Base-by-base conservation (phyloP, 192 early-diverging fungal species). In the Podila epigama region DNA sequence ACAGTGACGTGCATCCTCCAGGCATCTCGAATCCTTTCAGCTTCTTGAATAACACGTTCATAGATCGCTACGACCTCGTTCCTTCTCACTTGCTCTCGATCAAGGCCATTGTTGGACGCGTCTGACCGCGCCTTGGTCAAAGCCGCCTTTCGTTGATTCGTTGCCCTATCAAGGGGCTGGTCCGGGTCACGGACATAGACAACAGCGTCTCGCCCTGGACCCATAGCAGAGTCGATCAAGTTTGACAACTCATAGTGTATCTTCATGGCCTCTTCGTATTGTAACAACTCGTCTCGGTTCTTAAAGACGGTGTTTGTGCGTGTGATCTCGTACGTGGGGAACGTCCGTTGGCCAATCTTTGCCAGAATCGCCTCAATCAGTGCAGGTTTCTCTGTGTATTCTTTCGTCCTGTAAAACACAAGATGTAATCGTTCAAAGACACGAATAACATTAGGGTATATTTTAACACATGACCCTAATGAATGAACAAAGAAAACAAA, bases 251-350 rank as follows among this genome's bases (percentile, higher is more conserved):
- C 63, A 59, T 54, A 75, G 22, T 80, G 58, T 0, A 68, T 18
- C 31, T 68, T 71, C 20, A 85, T 61, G 12, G 83, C 83, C n/a
- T 75, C 73, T 15, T 82, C 79, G 16, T 85, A 85, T 9, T 80
- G 70, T 18, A 85, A 31, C 11, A 82, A 40, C 2, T 82, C 73
- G 12, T 63, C 58, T 51, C 81, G 37, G 18, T 65, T 63, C 13
- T 29, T 37, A 53, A 82, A 85, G 4, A 85, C 54, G 7, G 69
- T 55, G 13, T 5, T 58, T 12, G 81, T 79, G 40, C 83, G 61
- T 16, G 63, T 73, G 27, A 75, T 71, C n/a, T 61, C 60, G 29
- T 85, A 85, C 1, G 53, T 27, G 15, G 83, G 83, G 32, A 80
- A 85, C 13, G 40, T 75, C 4, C 79, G 60, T 36, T 71, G 72